Base-by-base conservation (phyloP, 768 basidiomycete genomes). In the Dentipellis fragilis region DNA sequence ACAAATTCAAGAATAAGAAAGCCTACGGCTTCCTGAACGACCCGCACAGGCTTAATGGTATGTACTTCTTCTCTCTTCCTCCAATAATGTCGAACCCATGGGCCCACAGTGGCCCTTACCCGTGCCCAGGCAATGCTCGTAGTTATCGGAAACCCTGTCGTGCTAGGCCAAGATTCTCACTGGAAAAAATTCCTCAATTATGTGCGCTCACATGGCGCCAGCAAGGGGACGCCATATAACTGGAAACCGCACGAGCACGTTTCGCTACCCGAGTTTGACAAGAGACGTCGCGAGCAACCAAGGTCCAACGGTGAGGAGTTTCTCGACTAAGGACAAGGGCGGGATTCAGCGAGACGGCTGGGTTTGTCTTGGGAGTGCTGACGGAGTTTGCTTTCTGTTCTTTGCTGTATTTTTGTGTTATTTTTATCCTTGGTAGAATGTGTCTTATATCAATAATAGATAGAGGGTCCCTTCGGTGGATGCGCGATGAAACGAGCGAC, bases 121-220 rank as follows among this genome's bases (percentile, higher is more conserved):
- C 80, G 84, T 11, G 82, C 83, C 0, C 76, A 84, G 64, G 79
- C 83, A 0, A 69, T 86, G 4, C 73, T 87, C 14, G 77, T 85
- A 58, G 69, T 85, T 49, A 66, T 87, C 49, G 84, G 84, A 4
- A 79, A 86, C 62, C 80, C 84, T 0, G 65, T 67, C 4, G 75
- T 83, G 4, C 73, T 85, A 5, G 76, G 74, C 2, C 72, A 82
- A 34, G 83, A 84, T 61, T 77, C 75, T 0, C 66, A 83, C 1
- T 85, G 84, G 84, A 70, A 80, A 9, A 63, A 64, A 0, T 84
- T 86, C 72, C 63, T 86, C 56, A 82, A 81, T 64, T 81, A 77
- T 59, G 71, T 84, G 21, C 66, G 79, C 58, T 39, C 54, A 11
- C 66, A 70, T 51, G 73, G 76, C 1, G 84, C 84, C 0, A 83